Conservation (phyloP, 257 asterid species). For the Henckelia pumila region DNA sequence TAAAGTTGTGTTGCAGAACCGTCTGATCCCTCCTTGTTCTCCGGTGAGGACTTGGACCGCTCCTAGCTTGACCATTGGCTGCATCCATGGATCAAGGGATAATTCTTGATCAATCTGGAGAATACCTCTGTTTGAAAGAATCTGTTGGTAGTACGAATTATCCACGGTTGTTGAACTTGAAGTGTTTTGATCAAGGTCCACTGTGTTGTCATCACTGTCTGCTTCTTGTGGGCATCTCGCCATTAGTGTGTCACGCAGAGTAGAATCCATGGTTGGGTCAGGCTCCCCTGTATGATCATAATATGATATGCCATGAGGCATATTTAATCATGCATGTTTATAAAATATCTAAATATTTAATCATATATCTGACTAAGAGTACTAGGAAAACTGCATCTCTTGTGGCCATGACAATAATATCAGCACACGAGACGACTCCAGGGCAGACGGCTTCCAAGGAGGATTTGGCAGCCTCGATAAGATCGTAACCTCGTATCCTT, state of each 20-base stretch:
- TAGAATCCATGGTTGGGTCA: conserved; percentile 50
- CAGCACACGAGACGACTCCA: conserved; percentile 61
- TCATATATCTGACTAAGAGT: too few species aligned
- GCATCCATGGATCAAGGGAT: conserved; percentile 41
- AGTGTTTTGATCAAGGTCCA: conserved; percentile 51
- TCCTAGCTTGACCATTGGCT: conserved; percentile 52
- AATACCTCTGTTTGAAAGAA: conserved; percentile 40
- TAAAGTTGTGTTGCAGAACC: conserved; percentile 23
- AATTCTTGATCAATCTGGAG: conserved; percentile 59
- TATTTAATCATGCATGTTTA: too few species aligned
- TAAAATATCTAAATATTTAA: too few species aligned
- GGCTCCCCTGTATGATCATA: conserved; percentile 35
- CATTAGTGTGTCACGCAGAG: conserved; percentile 24
- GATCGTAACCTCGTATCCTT: conserved; percentile 48
- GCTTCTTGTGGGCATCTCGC: conserved; percentile 38
- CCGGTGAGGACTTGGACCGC: conserved; percentile 44
- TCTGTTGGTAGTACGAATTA: conserved; percentile 46
- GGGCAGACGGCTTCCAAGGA: conserved; percentile 42
- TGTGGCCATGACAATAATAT: conserved; percentile 56
- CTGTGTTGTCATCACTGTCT: conserved; percentile 21
- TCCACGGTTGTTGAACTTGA: conserved; percentile 36
- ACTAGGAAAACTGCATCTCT: conserved; percentile 53
- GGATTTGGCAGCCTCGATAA: conserved; percentile 48
- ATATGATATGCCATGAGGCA: too few species aligned
- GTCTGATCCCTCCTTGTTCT: conserved; percentile 46